Evolutionary conservation across 106 monocot species (phyloP).

Genomic region (Acorus calamus): DNA sequence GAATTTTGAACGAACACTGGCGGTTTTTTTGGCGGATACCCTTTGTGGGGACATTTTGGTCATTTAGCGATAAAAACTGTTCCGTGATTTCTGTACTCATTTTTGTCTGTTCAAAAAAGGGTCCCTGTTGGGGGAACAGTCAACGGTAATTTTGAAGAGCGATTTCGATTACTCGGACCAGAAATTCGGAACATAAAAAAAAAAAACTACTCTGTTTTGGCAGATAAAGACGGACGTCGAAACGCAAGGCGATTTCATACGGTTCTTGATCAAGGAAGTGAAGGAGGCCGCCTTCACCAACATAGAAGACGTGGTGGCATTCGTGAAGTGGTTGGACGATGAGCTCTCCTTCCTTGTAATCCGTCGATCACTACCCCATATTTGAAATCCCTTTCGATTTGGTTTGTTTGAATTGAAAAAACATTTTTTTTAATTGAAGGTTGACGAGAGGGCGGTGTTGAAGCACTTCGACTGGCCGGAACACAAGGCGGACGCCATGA

Average conservation of each 20-base stretch:
- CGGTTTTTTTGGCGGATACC: background rate
- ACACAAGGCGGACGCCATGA: constrained; percentile 80
- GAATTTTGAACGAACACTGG: too few species aligned
- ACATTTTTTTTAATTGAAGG: constrained; percentile 24
- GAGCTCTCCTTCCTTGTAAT: constrained; percentile 96
- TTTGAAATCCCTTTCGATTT: background rate
- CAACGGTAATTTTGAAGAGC: too few species aligned
- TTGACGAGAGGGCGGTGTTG: constrained; percentile 90
- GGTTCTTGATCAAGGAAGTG: constrained; percentile 67
- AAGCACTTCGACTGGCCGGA: constrained; percentile 99
- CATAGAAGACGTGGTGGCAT: constrained; percentile 74
- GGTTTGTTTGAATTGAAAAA: background rate
- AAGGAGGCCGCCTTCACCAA: constrained; percentile 57
- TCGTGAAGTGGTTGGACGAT: constrained; percentile 96
- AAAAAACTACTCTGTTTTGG: constrained; percentile 3
- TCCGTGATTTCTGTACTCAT: too few species aligned
- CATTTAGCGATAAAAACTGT: too few species aligned
- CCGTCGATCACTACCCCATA: background rate
- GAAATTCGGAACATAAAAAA: background rate
- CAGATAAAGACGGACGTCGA: constrained; percentile 99
- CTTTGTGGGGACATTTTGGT: background rate
- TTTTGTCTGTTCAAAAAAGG: too few species aligned
- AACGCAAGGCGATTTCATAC: constrained; percentile 90
- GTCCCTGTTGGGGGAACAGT: too few species aligned
- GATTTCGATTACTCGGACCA: too few species aligned